phyloP scores from a whole-genome alignment of 1,284 basidiomycete genomes.

The Cutaneotrichosporon mucoides region DNA sequence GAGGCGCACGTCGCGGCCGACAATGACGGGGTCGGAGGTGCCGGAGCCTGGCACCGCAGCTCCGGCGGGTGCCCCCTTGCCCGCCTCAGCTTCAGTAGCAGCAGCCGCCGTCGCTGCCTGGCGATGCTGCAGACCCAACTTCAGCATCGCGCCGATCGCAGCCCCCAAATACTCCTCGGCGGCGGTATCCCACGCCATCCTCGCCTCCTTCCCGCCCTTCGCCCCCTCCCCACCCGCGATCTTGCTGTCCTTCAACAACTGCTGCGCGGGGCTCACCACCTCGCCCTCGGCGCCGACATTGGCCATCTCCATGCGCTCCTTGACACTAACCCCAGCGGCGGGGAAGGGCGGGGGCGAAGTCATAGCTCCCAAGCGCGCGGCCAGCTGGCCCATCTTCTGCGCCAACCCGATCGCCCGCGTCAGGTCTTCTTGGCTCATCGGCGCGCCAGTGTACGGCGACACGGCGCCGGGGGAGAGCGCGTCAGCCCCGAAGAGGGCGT shows the following conservation, averaged over 20 bases:
- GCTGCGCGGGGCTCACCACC: not conserved
- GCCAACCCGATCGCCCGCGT: constrained; percentile 41
- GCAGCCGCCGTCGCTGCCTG: not conserved
- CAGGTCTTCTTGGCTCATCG: constrained; percentile 30
- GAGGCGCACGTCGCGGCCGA: constrained; percentile 37
- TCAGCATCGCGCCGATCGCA: constrained; percentile 40
- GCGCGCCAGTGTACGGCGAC: constrained; percentile 11
- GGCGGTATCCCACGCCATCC: constrained; percentile 29
- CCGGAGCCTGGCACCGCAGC: not conserved
- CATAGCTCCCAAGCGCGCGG: constrained; percentile 15
- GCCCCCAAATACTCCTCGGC: constrained; percentile 36
- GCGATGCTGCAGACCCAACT: constrained; percentile 27
- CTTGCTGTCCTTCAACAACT: not conserved
- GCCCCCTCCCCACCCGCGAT: not conserved
- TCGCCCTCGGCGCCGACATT: not conserved
- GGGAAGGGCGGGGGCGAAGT: constrained; percentile 12
- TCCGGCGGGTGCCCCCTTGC: not conserved
- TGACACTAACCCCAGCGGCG: not conserved
- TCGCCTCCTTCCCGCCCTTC: not conserved
- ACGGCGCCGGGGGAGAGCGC: constrained; percentile 20
- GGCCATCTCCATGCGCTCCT: not conserved
- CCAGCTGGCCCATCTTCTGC: constrained; percentile 31
- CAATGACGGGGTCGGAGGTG: constrained; percentile 27
- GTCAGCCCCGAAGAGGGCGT: constrained; percentile 31
- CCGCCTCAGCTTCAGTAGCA: not conserved